A percentile compares a stretch with the other conserved stretches of the same genome.
These are phyloP conservation scores for Breynia disticha DNA, from an alignment of 441 rosid species.

Conservation along the genomic window DNA sequence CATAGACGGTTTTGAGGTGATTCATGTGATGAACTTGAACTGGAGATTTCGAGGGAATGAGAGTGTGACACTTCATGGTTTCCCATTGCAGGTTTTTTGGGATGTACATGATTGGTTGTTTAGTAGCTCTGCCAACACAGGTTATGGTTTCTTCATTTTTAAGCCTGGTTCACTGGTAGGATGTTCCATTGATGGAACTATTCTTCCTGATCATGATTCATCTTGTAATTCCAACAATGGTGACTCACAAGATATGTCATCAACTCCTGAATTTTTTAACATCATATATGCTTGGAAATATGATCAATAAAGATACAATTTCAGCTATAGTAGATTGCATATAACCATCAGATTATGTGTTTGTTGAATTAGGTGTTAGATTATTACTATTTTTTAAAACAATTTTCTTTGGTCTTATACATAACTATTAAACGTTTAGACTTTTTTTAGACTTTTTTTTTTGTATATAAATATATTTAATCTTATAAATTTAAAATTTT, in stretches of 20 bases:
- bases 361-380: too few relatives aligned
- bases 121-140: conserved; percentile 26
- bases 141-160: conserved; percentile 55
- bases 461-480: too few relatives aligned
- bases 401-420: too few relatives aligned
- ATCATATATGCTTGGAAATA: conserved; percentile 53
- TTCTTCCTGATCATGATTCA: background rate
- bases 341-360: too few relatives aligned
- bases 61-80: conserved; percentile 31
- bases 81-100: conserved; percentile 50
- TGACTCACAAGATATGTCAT: conserved; percentile 8
- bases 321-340: too few relatives aligned
- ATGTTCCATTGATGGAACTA: conserved; percentile 1
- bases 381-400: too few relatives aligned
- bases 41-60: conserved; percentile 88
- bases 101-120: conserved; percentile 84
- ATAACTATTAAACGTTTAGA: too few relatives aligned
- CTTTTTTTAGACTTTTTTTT: too few relatives aligned
- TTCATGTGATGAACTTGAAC: conserved; percentile 50
- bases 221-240: conserved; percentile 6
- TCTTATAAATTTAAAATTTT: too few relatives aligned
- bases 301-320: conserved; percentile 11
- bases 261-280: conserved; percentile 37
- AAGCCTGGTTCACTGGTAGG: conserved; percentile 25
- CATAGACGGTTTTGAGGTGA: conserved; percentile 40